Evolutionary conservation across 768 basidiomycete genomes (phyloP), one percentile per base, ranked within the genome.

Genomic region (Tricholoma bakamatsutake): DNA sequence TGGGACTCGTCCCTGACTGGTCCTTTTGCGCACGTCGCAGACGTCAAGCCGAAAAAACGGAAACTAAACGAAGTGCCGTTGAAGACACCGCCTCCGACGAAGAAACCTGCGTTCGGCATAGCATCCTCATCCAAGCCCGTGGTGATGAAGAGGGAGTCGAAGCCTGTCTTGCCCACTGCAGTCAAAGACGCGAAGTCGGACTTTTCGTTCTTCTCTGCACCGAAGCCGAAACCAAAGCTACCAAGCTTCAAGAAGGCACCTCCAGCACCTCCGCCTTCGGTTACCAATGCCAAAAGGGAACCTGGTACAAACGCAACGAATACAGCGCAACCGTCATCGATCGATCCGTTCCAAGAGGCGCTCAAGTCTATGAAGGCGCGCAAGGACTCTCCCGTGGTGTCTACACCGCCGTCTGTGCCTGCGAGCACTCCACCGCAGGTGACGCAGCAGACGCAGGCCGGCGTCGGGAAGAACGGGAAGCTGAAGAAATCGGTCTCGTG

Each of bases 161-260:
- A 72, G 45, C 51, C 59, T 10, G 55, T 64, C 15, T 52, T 64
- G 4, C 57, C 71, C 0, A 67, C 71, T 1, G 66, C 74, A 2
- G 77, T 82, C 55, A 90, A 90, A 67, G 88, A 88, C 61, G 87
- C 88, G 15, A 88, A 90, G 73, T 85, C 88, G 11, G 91, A 93
- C 69, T 87, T 86, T 47, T 90, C 88, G 1, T 93, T 93, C 70
- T 93, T 93, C 70, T 92, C 90, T 53, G 86, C 87, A 39, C 88
- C 90, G 5, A 93, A 92, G 66, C 81, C 85, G 17, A 92, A 91
- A 64, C 82, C 87, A 30, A 90, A 88, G 69, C 74, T 93, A 18
- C 91, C 91, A 10, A 90, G 81, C 54, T 93, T 93, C 77, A 92
- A 87, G 74, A 93, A 93, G 69, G 87, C 84, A 10, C 79, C 82